Base-by-base conservation (phyloP, 2,329 filamentous ascomycete genomes). In the Ophidiomyces ophidiicola region DNA sequence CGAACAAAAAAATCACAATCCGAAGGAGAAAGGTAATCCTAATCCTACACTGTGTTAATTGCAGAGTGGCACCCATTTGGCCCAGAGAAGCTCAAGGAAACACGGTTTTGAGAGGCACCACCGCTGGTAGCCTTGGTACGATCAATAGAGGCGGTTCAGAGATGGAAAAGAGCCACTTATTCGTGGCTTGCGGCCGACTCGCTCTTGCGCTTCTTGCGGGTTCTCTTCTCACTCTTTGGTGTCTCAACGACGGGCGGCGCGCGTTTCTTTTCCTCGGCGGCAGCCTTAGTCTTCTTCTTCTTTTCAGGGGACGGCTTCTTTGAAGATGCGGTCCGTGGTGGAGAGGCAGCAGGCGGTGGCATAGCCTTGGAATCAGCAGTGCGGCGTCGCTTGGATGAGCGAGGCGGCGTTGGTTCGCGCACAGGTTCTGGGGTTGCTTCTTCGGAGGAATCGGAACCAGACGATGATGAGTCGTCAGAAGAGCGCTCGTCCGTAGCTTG, bases 141-240 rank as follows among this genome's bases (percentile, higher is more conserved):
- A n/a, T n/a, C n/a, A n/a, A n/a, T n/a, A n/a, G n/a, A n/a, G n/a
- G n/a, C n/a, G n/a, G n/a, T n/a, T 17, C 17, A 23, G 30, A 35
- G 6, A 26, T 15, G 6, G 17, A 18, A 5, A 36, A 4, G 15
- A 33, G 32, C n/a, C 23, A 35, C 14, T 43, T 25, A 43, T n/a
- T 45, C 41, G 18, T 41, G 32, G 11, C 15, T 26, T 3, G 20
- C 21, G 30, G 28, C 18, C 10, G 31, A 23, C 7, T 32, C 36
- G 29, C 44, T 45, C 50, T 66, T 67, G 50, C 55, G 57, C 53
- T 66, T 67, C 63, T 62, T 59, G 48, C 53, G 56, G 24, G 54
- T 51, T 43, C 52, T 60, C 43, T 55, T 45, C 25, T 52, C 48
- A 33, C 54, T 49, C 30, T 54, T 52, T 10, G 53, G 43, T 36